Percentiles rank a stretch among this genome's conserved stretches.
phyloP scores from a whole-genome alignment of 2,329 filamentous ascomycete species.

The Xylariaceae sp. region DNA sequence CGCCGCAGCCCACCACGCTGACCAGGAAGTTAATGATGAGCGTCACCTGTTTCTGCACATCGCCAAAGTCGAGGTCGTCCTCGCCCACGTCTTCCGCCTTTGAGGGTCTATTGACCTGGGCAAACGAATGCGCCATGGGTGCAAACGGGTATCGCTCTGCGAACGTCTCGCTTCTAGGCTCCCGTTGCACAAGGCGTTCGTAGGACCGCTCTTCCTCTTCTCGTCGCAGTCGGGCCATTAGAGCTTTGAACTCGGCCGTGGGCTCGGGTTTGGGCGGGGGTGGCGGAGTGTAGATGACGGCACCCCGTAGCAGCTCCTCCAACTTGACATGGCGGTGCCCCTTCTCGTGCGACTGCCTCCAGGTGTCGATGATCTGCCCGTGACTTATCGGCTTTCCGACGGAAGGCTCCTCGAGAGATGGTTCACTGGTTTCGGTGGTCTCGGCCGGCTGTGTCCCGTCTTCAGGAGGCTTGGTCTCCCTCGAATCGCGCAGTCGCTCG shows the following conservation, averaged over 20 bases:
- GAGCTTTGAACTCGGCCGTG: constrained; percentile 71
- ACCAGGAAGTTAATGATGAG: constrained; percentile 86
- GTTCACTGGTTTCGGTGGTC: constrained; percentile 29
- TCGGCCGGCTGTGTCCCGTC: constrained; percentile 9
- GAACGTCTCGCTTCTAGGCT: constrained; percentile 48
- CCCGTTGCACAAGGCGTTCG: constrained; percentile 66
- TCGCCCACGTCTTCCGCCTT: constrained; percentile 39
- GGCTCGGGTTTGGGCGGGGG: constrained; percentile 70
- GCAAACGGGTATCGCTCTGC: constrained; percentile 48
- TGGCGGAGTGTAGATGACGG: constrained; percentile 69
- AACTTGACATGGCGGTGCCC: constrained; percentile 41
- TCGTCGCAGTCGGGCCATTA: constrained; percentile 78
- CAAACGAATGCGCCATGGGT: constrained; percentile 46
- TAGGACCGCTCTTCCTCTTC: constrained; percentile 80
- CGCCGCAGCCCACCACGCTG: constrained; percentile 72
- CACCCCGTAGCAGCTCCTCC: constrained; percentile 63
- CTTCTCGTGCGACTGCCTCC: constrained; percentile 39
- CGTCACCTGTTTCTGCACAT: constrained; percentile 73
- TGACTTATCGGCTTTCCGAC: constrained; percentile 66
- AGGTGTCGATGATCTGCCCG: constrained; percentile 57
- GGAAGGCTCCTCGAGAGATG: constrained; percentile 40
- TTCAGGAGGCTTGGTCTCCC: constrained; percentile 3
- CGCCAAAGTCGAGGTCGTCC: constrained; percentile 61
- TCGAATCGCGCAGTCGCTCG: constrained; percentile 23
- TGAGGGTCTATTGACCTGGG: constrained; percentile 42